A percentile compares a stretch with the other conserved stretches of the same genome.
These are phyloP conservation scores for Pilasporangium apinafurcum DNA, from an alignment of 352 stramenopile genomes.

Conservation along the genomic window DNA sequence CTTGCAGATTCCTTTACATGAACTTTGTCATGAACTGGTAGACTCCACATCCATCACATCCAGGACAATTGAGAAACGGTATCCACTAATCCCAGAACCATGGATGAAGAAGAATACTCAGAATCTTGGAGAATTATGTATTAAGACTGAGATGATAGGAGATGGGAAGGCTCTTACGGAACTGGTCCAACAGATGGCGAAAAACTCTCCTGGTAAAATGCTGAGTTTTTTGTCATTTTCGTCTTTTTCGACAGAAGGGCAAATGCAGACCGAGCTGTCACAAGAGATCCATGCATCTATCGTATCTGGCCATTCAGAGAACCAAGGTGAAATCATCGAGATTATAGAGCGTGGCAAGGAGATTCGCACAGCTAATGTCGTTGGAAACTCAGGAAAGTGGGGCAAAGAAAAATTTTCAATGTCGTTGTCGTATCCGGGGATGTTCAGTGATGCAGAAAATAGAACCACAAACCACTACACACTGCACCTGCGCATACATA, in stretches of 20 bases:
- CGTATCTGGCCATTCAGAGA: constrained; percentile 5
- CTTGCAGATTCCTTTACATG: constrained; percentile 53
- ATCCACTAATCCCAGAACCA: constrained; percentile 49
- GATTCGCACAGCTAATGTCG: constrained; percentile 31
- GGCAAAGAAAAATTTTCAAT: constrained; percentile 57
- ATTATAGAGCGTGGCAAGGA: constrained; percentile 24
- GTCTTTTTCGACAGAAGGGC: constrained; percentile 37
- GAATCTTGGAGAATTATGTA: constrained; percentile 53
- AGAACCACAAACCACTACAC: constrained; percentile 23
- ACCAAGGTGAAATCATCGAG: constrained; percentile 45
- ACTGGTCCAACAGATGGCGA: constrained; percentile 30
- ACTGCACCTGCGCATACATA: constrained; percentile 38
- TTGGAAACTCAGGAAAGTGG: constrained; percentile 30
- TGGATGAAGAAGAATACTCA: constrained; percentile 64
- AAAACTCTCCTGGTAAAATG: constrained; percentile 31
- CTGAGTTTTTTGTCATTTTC: constrained; percentile 50
- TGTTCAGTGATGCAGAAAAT: constrained; percentile 37
- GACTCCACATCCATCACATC: constrained; percentile 46
- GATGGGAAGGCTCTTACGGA: constrained; percentile 49
- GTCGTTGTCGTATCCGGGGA: constrained; percentile 53
- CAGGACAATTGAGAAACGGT: constrained; percentile 42
- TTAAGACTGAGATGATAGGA: constrained; percentile 59
- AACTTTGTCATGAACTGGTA: constrained; percentile 50
- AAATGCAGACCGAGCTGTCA: constrained; percentile 16
- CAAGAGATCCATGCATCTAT: background rate